A percentile compares a stretch with the other conserved stretches of the same genome.
Evolutionary conservation across 306 rosid genomes (phyloP).

Genomic region (Boehmeria nivea): DNA sequence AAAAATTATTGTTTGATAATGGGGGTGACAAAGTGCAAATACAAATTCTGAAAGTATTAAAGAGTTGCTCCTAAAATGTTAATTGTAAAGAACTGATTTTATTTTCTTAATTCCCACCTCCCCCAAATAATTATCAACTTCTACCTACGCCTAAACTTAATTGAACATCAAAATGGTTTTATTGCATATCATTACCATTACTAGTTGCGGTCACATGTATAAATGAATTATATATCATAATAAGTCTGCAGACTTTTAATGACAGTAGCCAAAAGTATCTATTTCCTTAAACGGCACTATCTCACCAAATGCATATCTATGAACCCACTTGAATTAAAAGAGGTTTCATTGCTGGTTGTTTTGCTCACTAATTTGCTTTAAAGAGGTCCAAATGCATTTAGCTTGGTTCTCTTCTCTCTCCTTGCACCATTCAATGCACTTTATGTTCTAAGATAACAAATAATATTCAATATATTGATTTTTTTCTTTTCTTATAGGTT

Average conservation of each 20-base stretch:
- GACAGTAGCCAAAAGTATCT: neutral
- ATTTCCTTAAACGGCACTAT: neutral
- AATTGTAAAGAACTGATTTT: no score
- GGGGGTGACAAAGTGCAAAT: neutral
- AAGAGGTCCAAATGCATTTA: neutral
- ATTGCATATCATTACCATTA: neutral
- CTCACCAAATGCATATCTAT: slow-evolving; percentile 1
- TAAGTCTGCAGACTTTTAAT: neutral
- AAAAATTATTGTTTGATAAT: no score
- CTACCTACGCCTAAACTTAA: neutral
- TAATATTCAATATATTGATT: neutral
- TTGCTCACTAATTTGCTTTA: neutral
- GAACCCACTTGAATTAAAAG: slow-evolving; percentile 6
- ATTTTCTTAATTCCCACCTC: neutral
- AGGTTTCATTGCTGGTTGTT: slow-evolving; percentile 5
- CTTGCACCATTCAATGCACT: neutral
- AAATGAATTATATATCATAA: neutral
- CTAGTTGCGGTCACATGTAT: slow-evolving; percentile 1
- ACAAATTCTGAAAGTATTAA: neutral
- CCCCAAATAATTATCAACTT: neutral
- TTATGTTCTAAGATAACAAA: neutral
- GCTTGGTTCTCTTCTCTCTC: neutral
- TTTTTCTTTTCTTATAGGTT: neutral
- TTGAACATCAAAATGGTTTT: neutral
- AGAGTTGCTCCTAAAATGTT: neutral